Evolutionary conservation across 305 asterid species (phyloP).

Genomic region (Fraxinus latifolia): DNA sequence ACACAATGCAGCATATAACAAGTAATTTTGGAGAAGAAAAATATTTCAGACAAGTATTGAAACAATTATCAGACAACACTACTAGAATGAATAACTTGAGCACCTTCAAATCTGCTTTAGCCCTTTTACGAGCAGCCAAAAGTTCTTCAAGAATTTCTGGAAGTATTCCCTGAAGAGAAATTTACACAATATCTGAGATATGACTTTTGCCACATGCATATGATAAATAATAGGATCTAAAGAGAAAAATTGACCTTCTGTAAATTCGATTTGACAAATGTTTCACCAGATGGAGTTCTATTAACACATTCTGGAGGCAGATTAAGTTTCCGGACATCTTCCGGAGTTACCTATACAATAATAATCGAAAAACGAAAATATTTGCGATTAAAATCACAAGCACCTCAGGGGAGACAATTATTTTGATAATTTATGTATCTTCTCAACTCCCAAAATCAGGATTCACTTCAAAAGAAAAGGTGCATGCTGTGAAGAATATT

Average conservation of each 20-base stretch:
- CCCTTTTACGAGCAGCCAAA: slow-evolving; percentile 91
- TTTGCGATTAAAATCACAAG: slow-evolving; percentile 10
- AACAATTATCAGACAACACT: slow-evolving; percentile 13
- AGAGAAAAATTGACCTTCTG: slow-evolving; percentile 63
- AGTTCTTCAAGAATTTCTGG: slow-evolving; percentile 99
- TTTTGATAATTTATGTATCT: background rate
- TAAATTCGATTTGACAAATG: slow-evolving; percentile 75
- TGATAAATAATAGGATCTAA: slow-evolving; percentile 12
- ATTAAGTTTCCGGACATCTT: slow-evolving; percentile 73
- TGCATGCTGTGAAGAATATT: slow-evolving; percentile 13
- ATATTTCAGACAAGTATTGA: slow-evolving; percentile 18
- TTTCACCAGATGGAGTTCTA: slow-evolving; percentile 98
- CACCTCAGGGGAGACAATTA: slow-evolving; percentile 18
- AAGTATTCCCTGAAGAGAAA: slow-evolving; percentile 73
- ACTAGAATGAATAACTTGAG: slow-evolving; percentile 12
- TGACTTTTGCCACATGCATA: slow-evolving; percentile 2
- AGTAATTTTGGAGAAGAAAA: slow-evolving; percentile 6
- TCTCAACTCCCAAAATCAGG: slow-evolving; percentile 12
- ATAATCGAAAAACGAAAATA: slow-evolving; percentile 17
- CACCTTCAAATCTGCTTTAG: slow-evolving; percentile 98
- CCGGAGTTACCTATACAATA: slow-evolving; percentile 71
- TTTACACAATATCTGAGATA: slow-evolving; percentile 12
- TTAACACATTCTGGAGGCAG: slow-evolving; percentile 73
- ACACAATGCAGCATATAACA: slow-evolving; percentile 1
- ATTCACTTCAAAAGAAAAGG: slow-evolving; percentile 6